These are phyloP conservation scores for Gossypium ekmanianum DNA, from an alignment of 345 rosid genomes.

Conservation along the genomic window DNA sequence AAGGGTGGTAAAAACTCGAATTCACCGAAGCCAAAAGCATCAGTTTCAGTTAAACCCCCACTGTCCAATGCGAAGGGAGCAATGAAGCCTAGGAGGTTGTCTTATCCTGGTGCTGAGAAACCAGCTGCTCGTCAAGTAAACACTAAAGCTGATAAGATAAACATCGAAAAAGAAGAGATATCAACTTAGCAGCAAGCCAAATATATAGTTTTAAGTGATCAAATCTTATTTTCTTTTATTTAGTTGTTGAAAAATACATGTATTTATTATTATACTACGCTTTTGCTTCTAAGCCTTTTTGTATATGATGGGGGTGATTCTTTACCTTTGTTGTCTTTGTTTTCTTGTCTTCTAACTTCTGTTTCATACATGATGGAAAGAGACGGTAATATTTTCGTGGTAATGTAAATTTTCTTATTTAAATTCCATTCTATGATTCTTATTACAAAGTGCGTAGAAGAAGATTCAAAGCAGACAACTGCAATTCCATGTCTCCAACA, in stretches of 20 bases:
- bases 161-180: too few relatives aligned
- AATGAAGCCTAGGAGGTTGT: too few relatives aligned
- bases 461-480: neutral
- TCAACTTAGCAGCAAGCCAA: too few relatives aligned
- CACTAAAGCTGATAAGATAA: too few relatives aligned
- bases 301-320: constrained; percentile 10
- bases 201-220: neutral
- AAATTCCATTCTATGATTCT: neutral
- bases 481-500: neutral
- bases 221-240: neutral
- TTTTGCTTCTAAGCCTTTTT: neutral
- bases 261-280: constrained; percentile 1
- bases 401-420: constrained; percentile 1
- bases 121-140: too few relatives aligned
- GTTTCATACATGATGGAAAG: neutral
- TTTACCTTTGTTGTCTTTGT: neutral
- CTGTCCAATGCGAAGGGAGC: too few relatives aligned
- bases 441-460: neutral
- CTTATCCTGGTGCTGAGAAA: too few relatives aligned
- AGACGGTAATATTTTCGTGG: neutral
- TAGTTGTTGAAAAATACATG: neutral
- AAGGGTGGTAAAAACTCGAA: constrained; percentile 38
- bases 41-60: too few relatives aligned
- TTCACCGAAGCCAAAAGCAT: too few relatives aligned
- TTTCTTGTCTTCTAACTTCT: neutral